Percentiles rank a stretch among this genome's conserved stretches.
These are phyloP conservation scores for Citrus hindsii DNA, from an alignment of 345 rosid genomes.

Conservation along the genomic window DNA sequence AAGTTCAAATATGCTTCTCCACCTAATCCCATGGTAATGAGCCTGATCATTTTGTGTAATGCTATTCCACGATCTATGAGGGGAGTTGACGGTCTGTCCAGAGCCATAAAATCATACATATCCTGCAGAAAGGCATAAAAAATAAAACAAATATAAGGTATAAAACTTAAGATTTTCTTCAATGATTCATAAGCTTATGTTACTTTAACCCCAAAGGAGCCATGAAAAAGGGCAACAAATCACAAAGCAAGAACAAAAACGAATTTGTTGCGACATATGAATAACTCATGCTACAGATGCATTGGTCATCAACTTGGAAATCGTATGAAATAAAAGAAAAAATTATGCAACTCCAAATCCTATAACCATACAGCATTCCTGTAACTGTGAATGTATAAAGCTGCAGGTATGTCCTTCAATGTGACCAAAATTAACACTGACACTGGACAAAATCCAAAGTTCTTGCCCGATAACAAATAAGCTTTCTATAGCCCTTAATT, in stretches of 20 bases:
- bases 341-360: background rate
- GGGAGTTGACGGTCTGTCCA: conserved; percentile 76
- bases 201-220: background rate
- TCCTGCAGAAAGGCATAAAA: conserved; percentile 45
- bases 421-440: background rate
- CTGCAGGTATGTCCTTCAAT: background rate
- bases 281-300: background rate
- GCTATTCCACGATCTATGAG: conserved; percentile 93
- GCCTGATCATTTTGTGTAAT: conserved; percentile 95
- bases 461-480: background rate
- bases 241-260: background rate
- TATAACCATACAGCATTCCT: background rate
- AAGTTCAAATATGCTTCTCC: conserved; percentile 98
- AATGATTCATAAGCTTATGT: background rate
- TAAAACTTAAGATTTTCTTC: background rate
- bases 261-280: background rate
- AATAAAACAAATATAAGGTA: conserved; percentile 5
- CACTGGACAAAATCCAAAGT: background rate
- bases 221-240: background rate
- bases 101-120: conserved; percentile 96
- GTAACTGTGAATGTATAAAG: background rate
- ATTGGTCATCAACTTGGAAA: background rate
- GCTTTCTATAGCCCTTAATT: background rate
- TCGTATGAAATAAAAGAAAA: background rate
- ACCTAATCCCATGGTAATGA: conserved; percentile 90